These are phyloP conservation scores for Lactarius sanguifluus DNA, from an alignment of 768 basidiomycete species.

Conservation along the genomic window DNA sequence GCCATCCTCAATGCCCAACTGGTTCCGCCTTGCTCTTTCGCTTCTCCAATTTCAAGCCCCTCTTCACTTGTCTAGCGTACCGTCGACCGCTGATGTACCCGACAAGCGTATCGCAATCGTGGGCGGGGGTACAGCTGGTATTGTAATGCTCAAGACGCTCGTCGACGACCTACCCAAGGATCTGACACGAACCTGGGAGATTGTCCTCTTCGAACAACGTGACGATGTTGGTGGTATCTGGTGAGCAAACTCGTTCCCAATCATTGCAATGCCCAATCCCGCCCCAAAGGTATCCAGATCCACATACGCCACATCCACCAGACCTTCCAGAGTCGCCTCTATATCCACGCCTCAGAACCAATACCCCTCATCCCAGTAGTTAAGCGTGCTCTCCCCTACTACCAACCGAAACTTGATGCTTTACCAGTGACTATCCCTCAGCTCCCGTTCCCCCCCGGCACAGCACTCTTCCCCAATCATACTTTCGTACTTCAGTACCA, in stretches of 20 bases:
- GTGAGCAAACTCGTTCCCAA: conserved; percentile 35
- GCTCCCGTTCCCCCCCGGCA: conserved; percentile 51
- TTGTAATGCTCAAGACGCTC: conserved; percentile 52
- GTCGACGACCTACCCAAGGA: conserved; percentile 48
- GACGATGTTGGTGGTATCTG: conserved; percentile 56
- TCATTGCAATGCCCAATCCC: background rate
- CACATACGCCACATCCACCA: conserved; percentile 50
- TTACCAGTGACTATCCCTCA: conserved; percentile 49
- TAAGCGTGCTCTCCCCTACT: background rate
- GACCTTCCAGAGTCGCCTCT: conserved; percentile 41
- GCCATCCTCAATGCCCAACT: background rate
- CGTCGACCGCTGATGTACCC: conserved; percentile 5
- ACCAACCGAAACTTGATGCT: conserved; percentile 30
- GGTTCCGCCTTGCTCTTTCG: conserved; percentile 27
- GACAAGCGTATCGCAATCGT: conserved; percentile 54
- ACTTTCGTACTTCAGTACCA: conserved; percentile 50
- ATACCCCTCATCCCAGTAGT: conserved; percentile 54
- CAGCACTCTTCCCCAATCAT: conserved; percentile 52
- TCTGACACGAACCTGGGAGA: conserved; percentile 41
- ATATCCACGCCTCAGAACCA: conserved; percentile 55
- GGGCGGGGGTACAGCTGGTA: conserved; percentile 56
- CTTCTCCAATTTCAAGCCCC: conserved; percentile 8
- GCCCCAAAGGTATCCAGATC: conserved; percentile 40
- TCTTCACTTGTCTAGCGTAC: background rate
- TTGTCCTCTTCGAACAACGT: conserved; percentile 55